Conservation (phyloP, 2,329 filamentous ascomycete species). For the Didymosphaeria variabile region DNA sequence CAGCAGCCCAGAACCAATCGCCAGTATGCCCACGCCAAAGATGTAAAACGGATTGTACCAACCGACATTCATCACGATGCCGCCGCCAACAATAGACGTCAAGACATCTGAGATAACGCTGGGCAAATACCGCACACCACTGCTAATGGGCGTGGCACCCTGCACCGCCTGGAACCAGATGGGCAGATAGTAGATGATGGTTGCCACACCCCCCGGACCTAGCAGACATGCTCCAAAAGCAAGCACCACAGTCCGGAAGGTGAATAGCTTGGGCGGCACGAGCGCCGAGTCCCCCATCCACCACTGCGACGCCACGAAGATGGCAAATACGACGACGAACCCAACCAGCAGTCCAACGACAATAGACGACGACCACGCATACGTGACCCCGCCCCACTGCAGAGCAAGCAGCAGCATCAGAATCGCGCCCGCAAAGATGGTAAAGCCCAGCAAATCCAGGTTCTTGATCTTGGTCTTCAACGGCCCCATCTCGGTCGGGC, state of each 20-base stretch:
- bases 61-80: no score
- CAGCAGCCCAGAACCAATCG: conserved; percentile 49
- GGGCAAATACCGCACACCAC: conserved; percentile 46
- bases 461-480: conserved; percentile 36
- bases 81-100: neutral
- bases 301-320: conserved; percentile 25
- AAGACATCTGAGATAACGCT: conserved; percentile 18
- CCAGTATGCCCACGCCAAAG: conserved; percentile 33
- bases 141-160: conserved; percentile 37
- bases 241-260: conserved; percentile 31
- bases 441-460: conserved; percentile 51
- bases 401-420: conserved; percentile 32
- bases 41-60: conserved; percentile 22
- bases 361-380: conserved; percentile 22
- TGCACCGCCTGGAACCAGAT: conserved; percentile 51
- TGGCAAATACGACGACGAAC: conserved; percentile 14
- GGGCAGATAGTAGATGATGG: conserved; percentile 33
- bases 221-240: neutral
- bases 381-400: conserved; percentile 27
- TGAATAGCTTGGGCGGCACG: conserved; percentile 10
- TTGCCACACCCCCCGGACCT: conserved; percentile 3
- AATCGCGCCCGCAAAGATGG: conserved; percentile 45
- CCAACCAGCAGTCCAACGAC: conserved; percentile 30
- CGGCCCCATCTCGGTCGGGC: neutral
- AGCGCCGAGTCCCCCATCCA: no score